Percentiles rank a stretch among this genome's conserved stretches.
These are phyloP conservation scores for Glaciozyma antarctica DNA, from an alignment of 768 basidiomycete genomes.

Conservation along the genomic window DNA sequence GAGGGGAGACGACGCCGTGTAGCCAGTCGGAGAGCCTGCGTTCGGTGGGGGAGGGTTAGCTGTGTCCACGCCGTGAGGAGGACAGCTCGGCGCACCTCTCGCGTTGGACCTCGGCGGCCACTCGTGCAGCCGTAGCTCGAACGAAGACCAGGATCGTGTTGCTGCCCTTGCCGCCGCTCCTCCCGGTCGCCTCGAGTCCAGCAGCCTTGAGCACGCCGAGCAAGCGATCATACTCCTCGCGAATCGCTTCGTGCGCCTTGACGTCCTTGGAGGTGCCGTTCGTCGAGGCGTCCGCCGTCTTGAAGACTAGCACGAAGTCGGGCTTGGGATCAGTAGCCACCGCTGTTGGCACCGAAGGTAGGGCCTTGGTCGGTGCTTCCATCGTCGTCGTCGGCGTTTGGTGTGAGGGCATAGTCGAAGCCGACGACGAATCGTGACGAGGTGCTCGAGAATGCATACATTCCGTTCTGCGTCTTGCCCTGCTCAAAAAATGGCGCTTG, in stretches of 20 bases:
- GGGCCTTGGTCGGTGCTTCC: neutral
- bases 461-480: too few relatives aligned
- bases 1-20: conserved; percentile 50
- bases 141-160: conserved; percentile 70
- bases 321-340: conserved; percentile 8
- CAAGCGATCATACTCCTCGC: conserved; percentile 59
- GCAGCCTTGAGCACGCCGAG: conserved; percentile 53
- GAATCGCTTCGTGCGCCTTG: conserved; percentile 55
- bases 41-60: neutral
- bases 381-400: neutral
- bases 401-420: too few relatives aligned
- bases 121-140: conserved; percentile 53
- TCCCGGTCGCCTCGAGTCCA: conserved; percentile 61
- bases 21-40: conserved; percentile 61
- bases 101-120: conserved; percentile 48
- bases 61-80: neutral
- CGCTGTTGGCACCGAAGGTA: neutral
- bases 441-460: too few relatives aligned
- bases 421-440: too few relatives aligned
- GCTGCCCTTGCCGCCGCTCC: conserved; percentile 55
- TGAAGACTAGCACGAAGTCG: conserved; percentile 27
- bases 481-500: too few relatives aligned
- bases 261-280: neutral
- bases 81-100: conserved; percentile 1
- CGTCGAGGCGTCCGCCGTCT: neutral